phyloP scores from a whole-genome alignment of 441 rosid genomes.

The Populus hybrid region DNA sequence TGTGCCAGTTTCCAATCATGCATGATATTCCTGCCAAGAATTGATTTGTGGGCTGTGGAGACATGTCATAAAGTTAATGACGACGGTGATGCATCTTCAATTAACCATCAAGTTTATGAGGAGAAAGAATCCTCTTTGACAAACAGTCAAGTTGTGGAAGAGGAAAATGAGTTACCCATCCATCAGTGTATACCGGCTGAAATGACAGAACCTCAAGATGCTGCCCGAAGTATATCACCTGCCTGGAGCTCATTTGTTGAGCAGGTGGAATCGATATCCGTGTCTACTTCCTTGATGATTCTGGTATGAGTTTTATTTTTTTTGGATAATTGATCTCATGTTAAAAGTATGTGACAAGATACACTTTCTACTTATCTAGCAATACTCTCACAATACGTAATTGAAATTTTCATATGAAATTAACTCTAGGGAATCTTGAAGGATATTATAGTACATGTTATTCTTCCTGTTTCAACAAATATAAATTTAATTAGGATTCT shows the following conservation, averaged over 20 bases:
- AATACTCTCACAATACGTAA: background rate
- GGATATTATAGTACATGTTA: background rate
- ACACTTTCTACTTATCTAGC: background rate
- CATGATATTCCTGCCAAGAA: constrained; percentile 83
- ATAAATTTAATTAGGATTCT: background rate
- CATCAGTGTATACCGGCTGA: constrained; percentile 29
- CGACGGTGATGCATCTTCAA: constrained; percentile 27
- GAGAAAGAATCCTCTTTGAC: constrained; percentile 31
- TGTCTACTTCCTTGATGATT: constrained; percentile 78
- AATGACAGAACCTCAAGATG: constrained; percentile 22
- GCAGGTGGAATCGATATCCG: constrained; percentile 78
- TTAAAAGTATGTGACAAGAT: background rate
- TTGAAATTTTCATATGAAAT: background rate
- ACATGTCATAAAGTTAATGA: constrained; percentile 34
- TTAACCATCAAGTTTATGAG: constrained; percentile 17
- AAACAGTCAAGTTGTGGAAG: constrained; percentile 19
- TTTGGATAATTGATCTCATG: background rate
- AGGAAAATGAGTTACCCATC: constrained; percentile 17
- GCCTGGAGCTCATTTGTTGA: constrained; percentile 86
- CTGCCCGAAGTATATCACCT: constrained; percentile 46
- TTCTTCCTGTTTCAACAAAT: background rate
- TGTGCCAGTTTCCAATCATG: constrained; percentile 68
- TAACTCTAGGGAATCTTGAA: background rate
- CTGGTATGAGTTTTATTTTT: constrained; percentile 46
- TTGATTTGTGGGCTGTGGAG: constrained; percentile 94